phyloP scores from a whole-genome alignment of 75 land plant species.

The Sequoiadendron giganteum region DNA sequence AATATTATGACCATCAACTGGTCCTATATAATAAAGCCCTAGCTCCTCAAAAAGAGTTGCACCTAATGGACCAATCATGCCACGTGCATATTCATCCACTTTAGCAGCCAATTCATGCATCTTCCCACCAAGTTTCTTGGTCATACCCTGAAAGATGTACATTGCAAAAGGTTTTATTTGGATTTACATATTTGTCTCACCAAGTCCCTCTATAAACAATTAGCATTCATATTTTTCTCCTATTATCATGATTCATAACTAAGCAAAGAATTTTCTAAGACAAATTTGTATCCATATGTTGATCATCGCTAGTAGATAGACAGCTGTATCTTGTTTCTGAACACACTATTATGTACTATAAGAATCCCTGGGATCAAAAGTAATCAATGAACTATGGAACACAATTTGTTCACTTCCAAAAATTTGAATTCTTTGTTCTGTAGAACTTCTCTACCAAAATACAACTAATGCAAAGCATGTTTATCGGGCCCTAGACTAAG shows the following conservation, averaged over 20 bases:
- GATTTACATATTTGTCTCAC: not conserved
- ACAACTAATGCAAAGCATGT: not conserved
- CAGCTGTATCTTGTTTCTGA: not conserved
- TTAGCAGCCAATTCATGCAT: constrained; percentile 81
- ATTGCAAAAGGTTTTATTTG: not conserved
- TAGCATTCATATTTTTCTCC: not conserved
- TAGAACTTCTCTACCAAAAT: not conserved
- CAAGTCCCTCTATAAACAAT: not conserved
- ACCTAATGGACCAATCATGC: constrained; percentile 75
- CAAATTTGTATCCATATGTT: not conserved
- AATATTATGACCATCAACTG: constrained; percentile 78
- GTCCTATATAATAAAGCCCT: constrained; percentile 85
- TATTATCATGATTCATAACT: not conserved
- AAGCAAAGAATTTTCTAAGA: not conserved
- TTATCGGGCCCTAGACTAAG: not conserved
- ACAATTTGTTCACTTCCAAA: too few species aligned
- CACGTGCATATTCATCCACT: constrained; percentile 84
- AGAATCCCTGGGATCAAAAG: not conserved
- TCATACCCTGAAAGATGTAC: constrained; percentile 56
- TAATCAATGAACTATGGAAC: not conserved
- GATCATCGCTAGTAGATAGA: not conserved
- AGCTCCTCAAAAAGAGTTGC: constrained; percentile 88
- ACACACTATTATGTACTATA: not conserved
- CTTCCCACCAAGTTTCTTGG: constrained; percentile 66
- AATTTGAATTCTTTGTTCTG: too few species aligned